Percentiles rank a stretch among this genome's conserved stretches.
Conservation (phyloP, 768 basidiomycete genomes). For the Tubosaeta sp. region DNA sequence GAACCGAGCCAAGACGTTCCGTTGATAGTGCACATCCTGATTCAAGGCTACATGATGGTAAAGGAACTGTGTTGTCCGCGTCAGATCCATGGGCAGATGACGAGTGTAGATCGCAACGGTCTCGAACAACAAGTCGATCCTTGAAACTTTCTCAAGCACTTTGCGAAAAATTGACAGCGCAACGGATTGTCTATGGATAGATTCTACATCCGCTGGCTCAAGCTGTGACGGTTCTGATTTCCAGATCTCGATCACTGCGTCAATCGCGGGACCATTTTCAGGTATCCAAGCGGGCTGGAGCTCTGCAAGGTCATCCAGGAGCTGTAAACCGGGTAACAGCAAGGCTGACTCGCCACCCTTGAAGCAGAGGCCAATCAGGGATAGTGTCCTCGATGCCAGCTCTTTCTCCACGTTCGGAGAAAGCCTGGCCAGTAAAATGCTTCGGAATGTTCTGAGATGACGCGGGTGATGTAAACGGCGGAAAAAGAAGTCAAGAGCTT, state of each 20-base stretch:
- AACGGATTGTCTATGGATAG: slow-evolving; percentile 56
- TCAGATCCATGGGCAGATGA: slow-evolving; percentile 75
- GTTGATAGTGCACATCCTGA: slow-evolving; percentile 62
- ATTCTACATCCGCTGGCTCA: slow-evolving; percentile 45
- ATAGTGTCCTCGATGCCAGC: slow-evolving; percentile 54
- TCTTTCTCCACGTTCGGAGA: slow-evolving; percentile 74
- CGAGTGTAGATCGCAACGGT: slow-evolving; percentile 77
- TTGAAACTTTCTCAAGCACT: slow-evolving; percentile 62
- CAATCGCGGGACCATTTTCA: slow-evolving; percentile 62
- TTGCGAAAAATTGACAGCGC: slow-evolving; percentile 76
- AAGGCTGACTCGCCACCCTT: slow-evolving; percentile 45
- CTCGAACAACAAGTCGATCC: slow-evolving; percentile 87
- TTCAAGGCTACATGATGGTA: slow-evolving; percentile 80
- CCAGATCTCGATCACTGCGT: slow-evolving; percentile 75
- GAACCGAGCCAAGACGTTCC: slow-evolving; percentile 83
- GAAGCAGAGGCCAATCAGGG: slow-evolving; percentile 50
- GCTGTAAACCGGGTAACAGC: slow-evolving; percentile 64
- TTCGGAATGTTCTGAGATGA: slow-evolving; percentile 79
- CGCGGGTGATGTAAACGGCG: slow-evolving; percentile 72
- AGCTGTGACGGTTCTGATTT: slow-evolving; percentile 41
- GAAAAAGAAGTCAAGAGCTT: slow-evolving; percentile 84
- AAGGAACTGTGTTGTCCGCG: slow-evolving; percentile 77
- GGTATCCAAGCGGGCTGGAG: slow-evolving; percentile 68
- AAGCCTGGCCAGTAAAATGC: slow-evolving; percentile 72
- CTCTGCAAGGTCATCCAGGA: slow-evolving; percentile 72